Conservation (phyloP, 192 early-diverging fungal species). For the Umbelopsis isabellina region DNA sequence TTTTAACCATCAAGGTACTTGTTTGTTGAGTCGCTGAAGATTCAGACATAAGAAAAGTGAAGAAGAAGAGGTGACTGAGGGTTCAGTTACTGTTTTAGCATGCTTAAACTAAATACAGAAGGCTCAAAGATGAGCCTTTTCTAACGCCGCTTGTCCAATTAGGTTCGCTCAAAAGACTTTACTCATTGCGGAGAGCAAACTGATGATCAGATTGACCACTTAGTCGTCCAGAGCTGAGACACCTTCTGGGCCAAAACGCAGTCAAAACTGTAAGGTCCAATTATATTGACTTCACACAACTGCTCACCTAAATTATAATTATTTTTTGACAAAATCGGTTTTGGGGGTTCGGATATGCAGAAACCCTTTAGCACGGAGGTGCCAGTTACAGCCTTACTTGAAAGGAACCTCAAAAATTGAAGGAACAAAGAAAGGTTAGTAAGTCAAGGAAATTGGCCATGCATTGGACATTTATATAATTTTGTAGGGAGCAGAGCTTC, state of each 20-base stretch:
- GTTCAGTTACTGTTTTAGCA: neutral
- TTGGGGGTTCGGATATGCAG: neutral
- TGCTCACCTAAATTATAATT: too few relatives aligned
- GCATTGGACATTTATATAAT: too few relatives aligned
- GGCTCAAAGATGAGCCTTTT: constrained; percentile 7
- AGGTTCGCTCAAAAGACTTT: neutral
- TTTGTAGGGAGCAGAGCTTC: too few relatives aligned
- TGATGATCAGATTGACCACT: constrained; percentile 7
- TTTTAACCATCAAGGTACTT: neutral
- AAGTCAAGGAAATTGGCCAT: too few relatives aligned
- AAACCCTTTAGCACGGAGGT: neutral
- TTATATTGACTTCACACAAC: neutral
- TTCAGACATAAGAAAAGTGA: constrained; percentile 14
- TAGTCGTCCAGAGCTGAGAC: too few relatives aligned
- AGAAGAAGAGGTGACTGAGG: neutral
- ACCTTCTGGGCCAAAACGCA: neutral
- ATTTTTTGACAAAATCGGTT: too few relatives aligned
- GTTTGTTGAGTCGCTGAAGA: constrained; percentile 4
- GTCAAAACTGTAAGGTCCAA: neutral
- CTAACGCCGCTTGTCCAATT: constrained; percentile 13
- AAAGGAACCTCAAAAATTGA: too few relatives aligned
- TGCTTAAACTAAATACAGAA: neutral
- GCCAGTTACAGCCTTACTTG: neutral
- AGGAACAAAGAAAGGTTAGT: too few relatives aligned
- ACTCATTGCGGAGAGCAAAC: neutral